Conservation (phyloP, 495 filamentous ascomycete genomes). For the Neohortaea acidophila region DNA sequence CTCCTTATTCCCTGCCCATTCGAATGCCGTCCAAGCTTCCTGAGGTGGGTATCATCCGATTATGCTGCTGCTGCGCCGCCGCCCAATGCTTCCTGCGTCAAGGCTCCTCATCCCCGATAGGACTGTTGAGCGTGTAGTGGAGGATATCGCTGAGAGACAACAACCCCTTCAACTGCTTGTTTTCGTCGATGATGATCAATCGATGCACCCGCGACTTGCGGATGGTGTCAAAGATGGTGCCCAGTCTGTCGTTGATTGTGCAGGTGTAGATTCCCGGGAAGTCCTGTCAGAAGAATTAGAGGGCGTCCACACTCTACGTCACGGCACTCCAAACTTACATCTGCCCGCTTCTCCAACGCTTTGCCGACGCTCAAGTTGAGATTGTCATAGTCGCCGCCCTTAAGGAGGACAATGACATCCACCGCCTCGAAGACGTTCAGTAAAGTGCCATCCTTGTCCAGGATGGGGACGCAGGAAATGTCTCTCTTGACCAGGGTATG, state of each 20-base stretch:
- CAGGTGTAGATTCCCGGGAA: conserved; percentile 96
- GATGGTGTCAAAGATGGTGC: conserved; percentile 94
- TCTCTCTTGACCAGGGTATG: conserved; percentile 82
- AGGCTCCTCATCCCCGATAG: conserved; percentile 9
- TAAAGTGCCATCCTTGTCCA: conserved; percentile 71
- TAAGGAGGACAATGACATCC: conserved; percentile 91
- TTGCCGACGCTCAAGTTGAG: conserved; percentile 76
- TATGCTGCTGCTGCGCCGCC: too few species aligned
- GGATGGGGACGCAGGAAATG: conserved; percentile 87
- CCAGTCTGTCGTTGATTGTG: conserved; percentile 74
- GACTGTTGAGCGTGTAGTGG: conserved; percentile 59
- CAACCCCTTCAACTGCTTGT: conserved; percentile 69
- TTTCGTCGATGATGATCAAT: conserved; percentile 80
- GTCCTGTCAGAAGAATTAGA: conserved; percentile 37
- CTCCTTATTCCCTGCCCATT: too few species aligned
- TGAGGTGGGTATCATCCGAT: too few species aligned
- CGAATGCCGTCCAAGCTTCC: too few species aligned
- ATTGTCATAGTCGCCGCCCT: conserved; percentile 84
- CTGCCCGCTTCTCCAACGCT: conserved; percentile 70
- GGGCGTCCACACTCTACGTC: background rate
- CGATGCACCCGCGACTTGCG: conserved; percentile 87
- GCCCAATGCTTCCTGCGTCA: too few species aligned
- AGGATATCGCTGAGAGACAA: conserved; percentile 93
- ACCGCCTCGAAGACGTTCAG: conserved; percentile 97
- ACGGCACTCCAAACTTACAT: conserved; percentile 33